Base-by-base conservation (phyloP, 306 rosid genomes). In the Coriaria nepalensis region DNA sequence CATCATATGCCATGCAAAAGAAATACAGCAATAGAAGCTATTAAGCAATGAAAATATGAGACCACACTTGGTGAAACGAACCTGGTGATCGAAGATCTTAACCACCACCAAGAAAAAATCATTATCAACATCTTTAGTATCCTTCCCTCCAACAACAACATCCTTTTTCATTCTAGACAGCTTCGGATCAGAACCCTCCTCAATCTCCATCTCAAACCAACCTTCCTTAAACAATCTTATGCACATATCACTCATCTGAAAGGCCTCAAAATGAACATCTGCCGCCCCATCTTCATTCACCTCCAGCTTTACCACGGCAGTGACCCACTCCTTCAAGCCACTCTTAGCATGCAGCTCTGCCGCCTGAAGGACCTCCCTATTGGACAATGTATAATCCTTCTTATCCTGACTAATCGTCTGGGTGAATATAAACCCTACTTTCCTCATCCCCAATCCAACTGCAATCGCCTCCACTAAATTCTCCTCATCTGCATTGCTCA, bases 51-150 rank as follows among this genome's bases (percentile, higher is more conserved):
- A 20, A 20, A 20, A 20, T 20, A 20, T 20, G 29, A 1, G 29
- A 20, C 29, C 29, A 20, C 1, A 20, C 29, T 40, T 10, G 33
- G 29, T 33, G 33, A 54, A 54, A 42, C 50, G 35, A 57, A 85
- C 98, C 98, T 86, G 94, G 65, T 92, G 99, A 59, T 92, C 94
- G 8, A 45, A 55, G 35, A 92, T 92, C 72, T 79, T 86, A 11
- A 92, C 99, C 9, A 92, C 86, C 33, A 82, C 99, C 75, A 92
- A 69, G 83, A 92, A 92, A 64, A 92, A 92, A 73, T 92, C 99
- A 73, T 86, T 92, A 52, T 86, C 93, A 65, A 92, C 86, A 58
- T 92, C 96, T 62, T 60, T 79, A 35, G 75, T 75, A 57, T 92
- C 96, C 69, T 92, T 82, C 7, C 77, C 96, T 1, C 98, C 98